Conservation (phyloP, 805 yeast genomes). For the Lipomyces mesembrius region DNA sequence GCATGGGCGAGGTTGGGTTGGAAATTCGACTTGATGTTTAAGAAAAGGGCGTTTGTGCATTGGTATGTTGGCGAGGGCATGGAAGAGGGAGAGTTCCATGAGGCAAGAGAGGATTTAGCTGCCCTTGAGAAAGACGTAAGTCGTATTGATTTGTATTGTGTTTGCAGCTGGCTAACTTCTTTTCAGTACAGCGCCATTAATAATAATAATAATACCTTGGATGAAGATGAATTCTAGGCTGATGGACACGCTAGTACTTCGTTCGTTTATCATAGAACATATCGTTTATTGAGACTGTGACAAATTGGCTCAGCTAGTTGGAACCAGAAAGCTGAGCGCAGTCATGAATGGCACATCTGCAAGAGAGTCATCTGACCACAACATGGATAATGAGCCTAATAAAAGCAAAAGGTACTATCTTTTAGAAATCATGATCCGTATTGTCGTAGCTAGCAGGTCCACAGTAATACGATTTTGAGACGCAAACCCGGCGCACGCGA, state of each 20-base stretch:
- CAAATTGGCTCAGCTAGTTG: not conserved
- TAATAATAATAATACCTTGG: conserved; percentile 2
- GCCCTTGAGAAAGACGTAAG: conserved; percentile 86
- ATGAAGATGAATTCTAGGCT: not conserved
- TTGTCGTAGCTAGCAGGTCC: not conserved
- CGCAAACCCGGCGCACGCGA: too few relatives aligned
- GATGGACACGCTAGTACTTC: not conserved
- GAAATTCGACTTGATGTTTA: conserved; percentile 96
- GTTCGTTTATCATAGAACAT: not conserved
- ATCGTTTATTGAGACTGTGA: not conserved
- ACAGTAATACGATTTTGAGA: too few relatives aligned
- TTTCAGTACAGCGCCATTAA: not conserved
- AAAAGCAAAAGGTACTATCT: not conserved
- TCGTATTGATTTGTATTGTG: not conserved
- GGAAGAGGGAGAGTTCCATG: conserved; percentile 99
- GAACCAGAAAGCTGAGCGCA: not conserved
- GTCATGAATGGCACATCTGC: not conserved
- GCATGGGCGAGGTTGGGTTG: conserved; percentile 98
- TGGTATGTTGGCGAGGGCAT: conserved; percentile 99
- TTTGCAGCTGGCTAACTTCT: not conserved
- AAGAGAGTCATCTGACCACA: not conserved
- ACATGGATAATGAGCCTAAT: not conserved
- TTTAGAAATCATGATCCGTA: not conserved
- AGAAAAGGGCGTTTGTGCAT: conserved; percentile 98
- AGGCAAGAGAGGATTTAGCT: conserved; percentile 97